Conservation (phyloP, 148 eudicot species). For the Arctostaphylos glauca region DNA sequence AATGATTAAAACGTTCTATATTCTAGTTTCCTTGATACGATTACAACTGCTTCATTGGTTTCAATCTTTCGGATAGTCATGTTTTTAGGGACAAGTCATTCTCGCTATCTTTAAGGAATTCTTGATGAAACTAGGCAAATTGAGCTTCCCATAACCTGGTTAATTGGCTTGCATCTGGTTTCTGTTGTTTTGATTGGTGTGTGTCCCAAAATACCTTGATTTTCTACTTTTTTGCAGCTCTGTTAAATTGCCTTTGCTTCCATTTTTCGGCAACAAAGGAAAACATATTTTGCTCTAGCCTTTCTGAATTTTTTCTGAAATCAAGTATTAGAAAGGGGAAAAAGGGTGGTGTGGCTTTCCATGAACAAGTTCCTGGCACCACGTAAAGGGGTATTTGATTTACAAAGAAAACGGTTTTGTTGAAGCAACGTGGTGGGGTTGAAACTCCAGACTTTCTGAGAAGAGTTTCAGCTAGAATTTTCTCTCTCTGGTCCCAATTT, state of each 20-base stretch:
- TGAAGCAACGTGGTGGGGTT: too few relatives aligned
- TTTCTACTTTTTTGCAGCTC: not conserved
- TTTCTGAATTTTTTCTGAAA: not conserved
- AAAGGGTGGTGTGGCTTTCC: not conserved
- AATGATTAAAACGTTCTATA: not conserved
- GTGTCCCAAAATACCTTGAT: not conserved
- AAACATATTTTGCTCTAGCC: not conserved
- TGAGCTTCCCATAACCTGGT: not conserved
- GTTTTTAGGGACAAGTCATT: not conserved
- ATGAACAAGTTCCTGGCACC: not conserved
- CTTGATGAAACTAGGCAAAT: not conserved
- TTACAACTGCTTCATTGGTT: not conserved
- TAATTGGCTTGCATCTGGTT: not conserved
- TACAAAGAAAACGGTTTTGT: too few relatives aligned
- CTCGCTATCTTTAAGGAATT: not conserved
- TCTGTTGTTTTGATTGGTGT: conserved; percentile 2
- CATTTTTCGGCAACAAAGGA: not conserved
- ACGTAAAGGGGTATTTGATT: not conserved
- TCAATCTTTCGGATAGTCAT: not conserved
- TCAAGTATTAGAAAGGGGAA: not conserved
- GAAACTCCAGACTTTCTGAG: too few relatives aligned
- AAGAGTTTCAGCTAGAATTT: not conserved
- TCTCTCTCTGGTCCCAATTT: not conserved
- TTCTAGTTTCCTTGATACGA: not conserved
- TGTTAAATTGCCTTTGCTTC: not conserved